Evolutionary conservation across 1,139 yeast genomes (phyloP).

Genomic region (Geotrichum restrictum): DNA sequence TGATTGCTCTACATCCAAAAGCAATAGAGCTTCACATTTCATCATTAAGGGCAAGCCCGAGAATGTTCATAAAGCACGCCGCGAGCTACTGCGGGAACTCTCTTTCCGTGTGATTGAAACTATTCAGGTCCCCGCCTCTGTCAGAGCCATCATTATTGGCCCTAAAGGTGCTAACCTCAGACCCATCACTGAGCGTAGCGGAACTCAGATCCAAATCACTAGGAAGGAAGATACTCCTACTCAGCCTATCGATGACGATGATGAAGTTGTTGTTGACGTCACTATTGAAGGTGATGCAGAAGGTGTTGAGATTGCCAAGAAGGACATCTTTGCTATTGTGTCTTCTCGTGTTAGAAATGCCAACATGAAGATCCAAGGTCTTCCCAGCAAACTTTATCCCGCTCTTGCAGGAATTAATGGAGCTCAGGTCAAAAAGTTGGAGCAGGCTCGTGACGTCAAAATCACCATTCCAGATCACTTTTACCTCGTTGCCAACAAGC

Average conservation of each 20-base stretch:
- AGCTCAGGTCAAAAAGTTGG: slow-evolving; percentile 20
- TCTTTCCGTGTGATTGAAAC: slow-evolving; percentile 57
- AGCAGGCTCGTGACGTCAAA: slow-evolving; percentile 32
- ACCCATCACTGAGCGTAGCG: slow-evolving; percentile 69
- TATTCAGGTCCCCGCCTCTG: slow-evolving; percentile 70
- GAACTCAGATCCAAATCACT: slow-evolving; percentile 72
- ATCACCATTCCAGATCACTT: slow-evolving; percentile 37
- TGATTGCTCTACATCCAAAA: slow-evolving; percentile 78
- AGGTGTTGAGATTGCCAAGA: slow-evolving; percentile 72
- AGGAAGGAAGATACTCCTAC: slow-evolving; percentile 39
- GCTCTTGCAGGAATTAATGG: slow-evolving; percentile 28
- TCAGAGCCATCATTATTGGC: slow-evolving; percentile 83
- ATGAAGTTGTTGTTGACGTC: slow-evolving; percentile 56
- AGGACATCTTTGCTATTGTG: slow-evolving; percentile 67
- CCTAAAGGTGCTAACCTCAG: slow-evolving; percentile 79
- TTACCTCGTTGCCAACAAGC: slow-evolving; percentile 19
- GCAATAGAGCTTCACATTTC: slow-evolving; percentile 78
- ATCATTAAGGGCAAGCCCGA: slow-evolving; percentile 73
- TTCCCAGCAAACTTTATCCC: slow-evolving; percentile 40
- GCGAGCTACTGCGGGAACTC: slow-evolving; percentile 70
- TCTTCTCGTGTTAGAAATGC: slow-evolving; percentile 52
- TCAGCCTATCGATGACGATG: slow-evolving; percentile 40
- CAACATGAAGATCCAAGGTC: slow-evolving; percentile 35
- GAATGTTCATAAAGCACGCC: slow-evolving; percentile 66
- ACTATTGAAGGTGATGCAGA: slow-evolving; percentile 80